Conservation (phyloP, 495 filamentous ascomycete species). For the Neurospora terricola region DNA sequence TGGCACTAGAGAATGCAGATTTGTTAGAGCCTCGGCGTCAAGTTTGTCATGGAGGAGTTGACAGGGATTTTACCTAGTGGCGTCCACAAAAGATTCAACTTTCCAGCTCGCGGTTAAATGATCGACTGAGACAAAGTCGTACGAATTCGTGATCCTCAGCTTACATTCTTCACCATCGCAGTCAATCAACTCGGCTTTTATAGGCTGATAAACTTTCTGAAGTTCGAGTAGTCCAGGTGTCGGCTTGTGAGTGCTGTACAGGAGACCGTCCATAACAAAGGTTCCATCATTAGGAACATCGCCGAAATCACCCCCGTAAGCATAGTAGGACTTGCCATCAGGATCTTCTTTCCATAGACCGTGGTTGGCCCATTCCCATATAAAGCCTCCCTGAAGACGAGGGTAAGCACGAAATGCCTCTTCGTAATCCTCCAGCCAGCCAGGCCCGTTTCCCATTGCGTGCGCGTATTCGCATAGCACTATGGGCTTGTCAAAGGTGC, state of each 20-base stretch:
- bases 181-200: slow-evolving; percentile 10
- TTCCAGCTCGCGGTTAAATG: slow-evolving; percentile 25
- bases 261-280: slow-evolving; percentile 60
- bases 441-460: slow-evolving; percentile 67
- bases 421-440: slow-evolving; percentile 54
- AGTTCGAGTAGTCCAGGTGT: slow-evolving; percentile 50
- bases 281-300: slow-evolving; percentile 54
- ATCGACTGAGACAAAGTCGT: slow-evolving; percentile 42
- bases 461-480: slow-evolving; percentile 61
- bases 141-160: slow-evolving; percentile 35
- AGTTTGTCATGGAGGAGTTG: not conserved
- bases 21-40: not conserved
- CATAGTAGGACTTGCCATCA: slow-evolving; percentile 46
- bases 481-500: slow-evolving; percentile 43
- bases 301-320: slow-evolving; percentile 59
- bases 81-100: not conserved
- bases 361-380: slow-evolving; percentile 70
- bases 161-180: slow-evolving; percentile 13
- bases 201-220: slow-evolving; percentile 50
- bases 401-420: slow-evolving; percentile 47
- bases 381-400: slow-evolving; percentile 56
- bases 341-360: slow-evolving; percentile 45
- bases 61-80: slow-evolving; percentile 5
- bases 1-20: not conserved
- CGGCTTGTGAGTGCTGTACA: slow-evolving; percentile 46